These are phyloP conservation scores for Sclerotiophoma versabilis DNA, from an alignment of 2,329 filamentous ascomycete genomes.

Conservation along the genomic window DNA sequence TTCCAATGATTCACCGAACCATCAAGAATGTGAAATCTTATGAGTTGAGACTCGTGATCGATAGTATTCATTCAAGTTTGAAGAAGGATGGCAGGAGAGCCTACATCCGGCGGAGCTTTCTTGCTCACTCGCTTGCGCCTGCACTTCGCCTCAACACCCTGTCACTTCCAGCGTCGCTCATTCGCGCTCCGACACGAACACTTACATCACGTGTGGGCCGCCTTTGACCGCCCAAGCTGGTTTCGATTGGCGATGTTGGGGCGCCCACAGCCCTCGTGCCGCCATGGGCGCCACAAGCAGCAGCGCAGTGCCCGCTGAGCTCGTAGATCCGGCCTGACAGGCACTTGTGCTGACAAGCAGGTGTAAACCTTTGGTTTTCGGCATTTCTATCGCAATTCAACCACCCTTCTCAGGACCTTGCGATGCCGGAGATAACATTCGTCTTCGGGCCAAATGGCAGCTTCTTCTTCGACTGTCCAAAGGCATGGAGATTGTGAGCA, in stretches of 20 bases:
- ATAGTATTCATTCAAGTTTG: too few species aligned
- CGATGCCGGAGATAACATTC: conserved; percentile 46
- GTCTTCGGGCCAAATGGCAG: conserved; percentile 47
- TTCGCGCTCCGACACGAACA: conserved; percentile 5
- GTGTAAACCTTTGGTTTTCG: not conserved
- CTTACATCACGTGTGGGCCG: conserved; percentile 9
- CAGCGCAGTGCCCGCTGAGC: not conserved
- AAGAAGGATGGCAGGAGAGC: not conserved
- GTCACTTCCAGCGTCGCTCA: not conserved
- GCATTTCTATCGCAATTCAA: not conserved
- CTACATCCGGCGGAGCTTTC: not conserved
- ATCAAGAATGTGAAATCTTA: too few species aligned
- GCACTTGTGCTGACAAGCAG: conserved; percentile 17
- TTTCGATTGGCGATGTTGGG: conserved; percentile 20
- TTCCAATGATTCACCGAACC: too few species aligned
- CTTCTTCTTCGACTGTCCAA: conserved; percentile 48
- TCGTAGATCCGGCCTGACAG: conserved; percentile 1
- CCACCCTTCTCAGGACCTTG: conserved; percentile 18
- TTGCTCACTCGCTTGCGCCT: conserved; percentile 9
- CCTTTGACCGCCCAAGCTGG: conserved; percentile 6
- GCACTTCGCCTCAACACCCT: conserved; percentile 9
- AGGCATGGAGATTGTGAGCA: conserved; percentile 47
- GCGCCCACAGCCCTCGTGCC: conserved; percentile 16
- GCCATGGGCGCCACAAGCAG: conserved; percentile 14
- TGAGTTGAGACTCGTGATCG: not conserved